Conservation (phyloP, 106 monocot species). For the Acorus calamus region DNA sequence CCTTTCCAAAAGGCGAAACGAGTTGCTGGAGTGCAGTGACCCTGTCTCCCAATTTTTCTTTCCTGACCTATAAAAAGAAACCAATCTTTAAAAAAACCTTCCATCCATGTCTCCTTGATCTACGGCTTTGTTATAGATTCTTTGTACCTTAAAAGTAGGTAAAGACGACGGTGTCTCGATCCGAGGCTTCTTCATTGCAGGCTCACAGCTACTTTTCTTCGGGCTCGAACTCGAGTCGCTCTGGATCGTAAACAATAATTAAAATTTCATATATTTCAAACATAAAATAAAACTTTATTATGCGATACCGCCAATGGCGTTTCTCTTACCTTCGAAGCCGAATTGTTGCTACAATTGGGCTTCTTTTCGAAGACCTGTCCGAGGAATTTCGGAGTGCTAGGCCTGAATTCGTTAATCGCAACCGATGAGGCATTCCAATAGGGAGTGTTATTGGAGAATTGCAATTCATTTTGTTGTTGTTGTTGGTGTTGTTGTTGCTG, state of each 20-base stretch:
- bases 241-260: slow-evolving; percentile 19
- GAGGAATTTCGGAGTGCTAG: slow-evolving; percentile 20
- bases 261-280: neutral
- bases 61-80: neutral
- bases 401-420: slow-evolving; percentile 2
- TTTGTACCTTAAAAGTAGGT: slow-evolving; percentile 69
- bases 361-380: slow-evolving; percentile 32
- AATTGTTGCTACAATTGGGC: slow-evolving; percentile 8
- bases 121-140: slow-evolving; percentile 4
- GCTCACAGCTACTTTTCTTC: slow-evolving; percentile 33
- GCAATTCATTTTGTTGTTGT: slow-evolving; percentile 21
- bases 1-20: no score
- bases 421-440: slow-evolving; percentile 37
- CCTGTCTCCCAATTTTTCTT: no score
- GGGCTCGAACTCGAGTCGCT: slow-evolving; percentile 9
- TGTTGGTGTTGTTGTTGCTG: no score
- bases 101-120: slow-evolving; percentile 1
- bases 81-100: neutral
- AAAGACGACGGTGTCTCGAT: slow-evolving; percentile 61
- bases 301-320: neutral
- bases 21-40: no score
- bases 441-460: slow-evolving; percentile 33
- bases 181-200: slow-evolving; percentile 58
- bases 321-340: slow-evolving; percentile 15
- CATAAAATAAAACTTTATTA: neutral